Evolutionary conservation across 2,329 filamentous ascomycete species (phyloP).

Genomic region (Fusarium keratoplasticum): DNA sequence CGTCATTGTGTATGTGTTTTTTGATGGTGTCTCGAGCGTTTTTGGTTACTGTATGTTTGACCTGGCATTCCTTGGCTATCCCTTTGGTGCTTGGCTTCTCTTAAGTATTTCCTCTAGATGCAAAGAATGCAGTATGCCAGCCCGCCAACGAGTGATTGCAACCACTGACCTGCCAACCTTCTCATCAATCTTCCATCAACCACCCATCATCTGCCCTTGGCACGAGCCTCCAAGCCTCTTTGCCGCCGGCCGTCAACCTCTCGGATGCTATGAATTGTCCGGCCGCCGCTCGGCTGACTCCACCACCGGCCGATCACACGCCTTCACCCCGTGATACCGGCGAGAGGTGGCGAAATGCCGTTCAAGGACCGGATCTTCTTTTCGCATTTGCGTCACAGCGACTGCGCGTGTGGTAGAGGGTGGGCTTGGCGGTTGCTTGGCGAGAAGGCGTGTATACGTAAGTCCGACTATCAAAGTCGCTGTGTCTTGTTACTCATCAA

Average conservation of each 20-base stretch:
- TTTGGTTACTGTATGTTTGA: not conserved
- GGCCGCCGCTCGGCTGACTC: slow-evolving; percentile 13
- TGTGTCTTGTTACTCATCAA: not conserved
- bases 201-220: slow-evolving; percentile 13
- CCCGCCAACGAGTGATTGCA: slow-evolving; percentile 18
- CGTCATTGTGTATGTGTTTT: slow-evolving; percentile 30
- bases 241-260: slow-evolving; percentile 16
- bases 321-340: slow-evolving; percentile 24
- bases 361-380: slow-evolving; percentile 2
- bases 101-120: slow-evolving; percentile 21
- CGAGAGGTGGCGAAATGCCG: slow-evolving; percentile 34
- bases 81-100: not conserved
- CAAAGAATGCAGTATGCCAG: slow-evolving; percentile 9
- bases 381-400: slow-evolving; percentile 31
- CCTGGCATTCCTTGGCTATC: not conserved
- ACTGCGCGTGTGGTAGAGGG: not conserved
- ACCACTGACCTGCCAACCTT: slow-evolving; percentile 15
- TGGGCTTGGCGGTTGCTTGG: slow-evolving; percentile 23
- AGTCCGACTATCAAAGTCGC: not conserved
- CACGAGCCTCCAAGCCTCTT: slow-evolving; percentile 2
- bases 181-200: slow-evolving; percentile 13
- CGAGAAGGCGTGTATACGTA: slow-evolving; percentile 5
- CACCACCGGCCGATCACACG: slow-evolving; percentile 39
- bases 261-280: slow-evolving; percentile 10
- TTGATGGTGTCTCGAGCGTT: not conserved